Base-by-base conservation (phyloP, 495 filamentous ascomycete genomes). In the Trichoderma orchidacearum region DNA sequence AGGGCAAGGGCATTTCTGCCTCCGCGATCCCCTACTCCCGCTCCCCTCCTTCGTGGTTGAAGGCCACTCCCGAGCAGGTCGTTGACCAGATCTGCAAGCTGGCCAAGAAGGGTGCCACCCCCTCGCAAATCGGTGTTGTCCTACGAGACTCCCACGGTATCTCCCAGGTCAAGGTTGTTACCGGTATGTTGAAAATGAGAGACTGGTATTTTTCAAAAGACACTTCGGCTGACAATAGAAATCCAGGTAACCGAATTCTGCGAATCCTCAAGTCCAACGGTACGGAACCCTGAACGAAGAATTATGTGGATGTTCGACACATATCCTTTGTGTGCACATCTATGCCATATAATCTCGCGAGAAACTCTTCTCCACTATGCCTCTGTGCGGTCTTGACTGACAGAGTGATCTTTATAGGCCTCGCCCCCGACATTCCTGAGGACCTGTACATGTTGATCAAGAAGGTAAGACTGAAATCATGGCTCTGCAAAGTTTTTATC, bases 301-400 rank as follows among this genome's bases (percentile, higher is more conserved):
- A 53, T 48, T 15, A n/a, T 56, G 30, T 56, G 35, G 31, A 52
- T 51, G 62, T 34, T 30, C 30, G 13, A 57, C n/a, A 15, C 36
- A 17, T 15, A 56, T 51, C 3, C 8, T 18, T 29, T 35, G 31
- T 4, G 36, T 52, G n/a, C 6, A 51, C 13, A 56, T 29, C 41
- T 28, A 56, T 30, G 31, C 36, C n/a, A n/a, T n/a, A n/a, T n/a
- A n/a, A 38, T 41, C 8, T 41, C n/a, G 8, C 30, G 25, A n/a
- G 36, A 30, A 38, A 50, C 4, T 17, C 53, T 8, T 36, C 36
- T 57, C 35, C 58, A 38, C 55, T 59, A 65, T 75, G 78, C 93
- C 93, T 92, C 91, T 95, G 89, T 75, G 91, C 90, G 92, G 92
- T 96, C 81, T 76, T 78, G 83, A 83, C 91, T 96, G 91, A 96